These are phyloP conservation scores for Solanum sejunctum DNA, from an alignment of 257 asterid genomes.

Conservation along the genomic window DNA sequence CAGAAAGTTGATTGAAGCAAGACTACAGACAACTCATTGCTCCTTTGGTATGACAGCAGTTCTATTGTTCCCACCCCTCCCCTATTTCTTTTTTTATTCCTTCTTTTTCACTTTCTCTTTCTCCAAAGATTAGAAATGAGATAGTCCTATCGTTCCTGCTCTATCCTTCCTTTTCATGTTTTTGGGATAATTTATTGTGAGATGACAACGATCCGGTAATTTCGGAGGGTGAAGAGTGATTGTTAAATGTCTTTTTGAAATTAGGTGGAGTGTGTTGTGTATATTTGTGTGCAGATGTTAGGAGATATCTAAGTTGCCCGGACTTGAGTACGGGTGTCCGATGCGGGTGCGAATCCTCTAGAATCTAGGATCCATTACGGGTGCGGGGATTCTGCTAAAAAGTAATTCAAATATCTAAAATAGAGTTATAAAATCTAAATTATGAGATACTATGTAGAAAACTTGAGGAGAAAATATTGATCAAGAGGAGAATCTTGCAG, in stretches of 20 bases:
- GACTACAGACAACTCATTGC: not conserved
- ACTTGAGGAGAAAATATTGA: too few relatives aligned
- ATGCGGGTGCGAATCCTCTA: too few relatives aligned
- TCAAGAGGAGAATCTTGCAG: too few relatives aligned
- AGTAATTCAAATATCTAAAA: too few relatives aligned
- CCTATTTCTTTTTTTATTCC: not conserved
- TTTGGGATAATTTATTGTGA: not conserved
- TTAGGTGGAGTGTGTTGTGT: not conserved
- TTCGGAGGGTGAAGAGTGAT: not conserved
- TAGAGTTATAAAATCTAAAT: too few relatives aligned
- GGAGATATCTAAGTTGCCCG: not conserved
- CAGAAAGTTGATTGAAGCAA: not conserved
- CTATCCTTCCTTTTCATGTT: not conserved
- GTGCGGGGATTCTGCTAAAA: too few relatives aligned
- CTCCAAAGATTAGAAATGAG: not conserved
- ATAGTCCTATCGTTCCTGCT: not conserved
- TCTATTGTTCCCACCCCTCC: not conserved
- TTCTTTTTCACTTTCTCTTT: not conserved
- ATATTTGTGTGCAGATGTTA: not conserved
- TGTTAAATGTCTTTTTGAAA: not conserved
- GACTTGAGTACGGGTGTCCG: too few relatives aligned
- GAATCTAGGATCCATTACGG: too few relatives aligned
- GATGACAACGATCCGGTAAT: not conserved
- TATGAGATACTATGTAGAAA: too few relatives aligned
- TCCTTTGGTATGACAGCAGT: not conserved